A percentile compares a stretch with the other conserved stretches of the same genome.
Conservation (phyloP, 257 asterid genomes). For the Verbascum thapsus region DNA sequence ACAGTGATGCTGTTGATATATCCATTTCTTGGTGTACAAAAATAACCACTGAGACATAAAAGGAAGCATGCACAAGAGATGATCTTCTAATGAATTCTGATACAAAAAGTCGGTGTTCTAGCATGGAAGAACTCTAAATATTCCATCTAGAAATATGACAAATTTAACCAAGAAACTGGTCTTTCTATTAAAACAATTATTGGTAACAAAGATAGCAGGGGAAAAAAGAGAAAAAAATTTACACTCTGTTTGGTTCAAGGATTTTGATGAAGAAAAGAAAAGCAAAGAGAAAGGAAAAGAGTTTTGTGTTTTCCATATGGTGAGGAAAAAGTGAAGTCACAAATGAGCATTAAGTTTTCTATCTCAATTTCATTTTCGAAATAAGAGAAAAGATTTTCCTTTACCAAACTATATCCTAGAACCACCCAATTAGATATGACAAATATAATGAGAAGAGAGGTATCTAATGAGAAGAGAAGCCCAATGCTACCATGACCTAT, state of each 20-base stretch:
- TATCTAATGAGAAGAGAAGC: no score
- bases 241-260: no score
- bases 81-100: neutral
- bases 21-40: constrained; percentile 65
- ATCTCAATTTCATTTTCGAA: no score
- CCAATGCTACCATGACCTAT: no score
- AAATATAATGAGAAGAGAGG: no score
- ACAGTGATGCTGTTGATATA: constrained; percentile 62
- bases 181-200: neutral
- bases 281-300: neutral
- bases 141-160: neutral
- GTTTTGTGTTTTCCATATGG: no score
- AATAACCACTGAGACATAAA: constrained; percentile 25
- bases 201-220: neutral
- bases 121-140: neutral
- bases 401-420: no score
- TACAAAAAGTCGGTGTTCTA: neutral
- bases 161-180: neutral
- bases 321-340: neutral
- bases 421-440: no score
- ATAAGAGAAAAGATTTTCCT: no score
- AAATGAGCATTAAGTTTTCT: no score
- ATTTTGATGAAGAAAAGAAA: neutral
- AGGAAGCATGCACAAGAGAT: neutral
- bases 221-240: neutral